Conservation (phyloP, 495 filamentous ascomycete species). For the Pyrenula massariospora region DNA sequence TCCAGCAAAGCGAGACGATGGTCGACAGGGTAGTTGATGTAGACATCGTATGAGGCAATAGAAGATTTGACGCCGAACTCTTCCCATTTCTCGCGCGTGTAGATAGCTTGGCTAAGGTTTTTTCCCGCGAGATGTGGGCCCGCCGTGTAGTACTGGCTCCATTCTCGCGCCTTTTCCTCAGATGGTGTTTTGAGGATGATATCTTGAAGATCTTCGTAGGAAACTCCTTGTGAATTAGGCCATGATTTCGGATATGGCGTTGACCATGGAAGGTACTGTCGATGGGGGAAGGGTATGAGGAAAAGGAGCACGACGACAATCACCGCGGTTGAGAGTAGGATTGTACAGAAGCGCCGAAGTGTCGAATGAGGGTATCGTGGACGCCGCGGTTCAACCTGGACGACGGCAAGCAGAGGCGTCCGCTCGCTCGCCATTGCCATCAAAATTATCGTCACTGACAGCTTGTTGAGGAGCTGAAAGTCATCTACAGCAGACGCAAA, state of each 20-base stretch:
- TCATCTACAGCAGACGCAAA: not conserved
- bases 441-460: not conserved
- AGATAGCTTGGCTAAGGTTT: conserved; percentile 75
- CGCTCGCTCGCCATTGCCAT: conserved; percentile 25
- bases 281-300: conserved; percentile 35
- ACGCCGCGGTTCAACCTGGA: conserved; percentile 37
- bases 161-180: conserved; percentile 56
- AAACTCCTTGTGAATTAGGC: conserved; percentile 38
- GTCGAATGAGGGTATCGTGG: conserved; percentile 57
- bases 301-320: conserved; percentile 50
- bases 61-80: conserved; percentile 66
- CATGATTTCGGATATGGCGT: conserved; percentile 24
- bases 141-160: conserved; percentile 83
- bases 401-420: conserved; percentile 50
- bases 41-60: conserved; percentile 77
- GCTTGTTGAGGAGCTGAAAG: not conserved
- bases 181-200: conserved; percentile 64
- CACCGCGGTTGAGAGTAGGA: conserved; percentile 44
- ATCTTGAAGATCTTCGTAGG: conserved; percentile 54
- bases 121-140: conserved; percentile 83
- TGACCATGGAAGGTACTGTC: conserved; percentile 29
- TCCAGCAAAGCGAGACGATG: conserved; percentile 64
- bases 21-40: conserved; percentile 78
- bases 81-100: conserved; percentile 78
- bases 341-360: conserved; percentile 61